These are phyloP conservation scores for Cavenderia fasciculata DNA, from an alignment of 78 protist species.

Conservation along the genomic window DNA sequence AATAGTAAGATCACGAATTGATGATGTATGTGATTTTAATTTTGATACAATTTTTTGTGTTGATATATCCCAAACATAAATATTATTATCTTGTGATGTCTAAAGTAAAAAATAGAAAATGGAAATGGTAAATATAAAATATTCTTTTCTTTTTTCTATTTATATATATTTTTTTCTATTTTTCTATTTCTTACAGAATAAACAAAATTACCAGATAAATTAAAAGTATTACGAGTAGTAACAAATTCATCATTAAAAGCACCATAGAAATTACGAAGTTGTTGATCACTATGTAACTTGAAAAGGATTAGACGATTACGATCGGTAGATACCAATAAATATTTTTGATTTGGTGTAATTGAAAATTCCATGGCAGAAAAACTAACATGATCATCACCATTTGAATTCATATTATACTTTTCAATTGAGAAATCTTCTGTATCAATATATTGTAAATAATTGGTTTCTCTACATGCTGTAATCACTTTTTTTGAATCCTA, in stretches of 20 bases:
- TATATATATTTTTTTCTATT: not conserved
- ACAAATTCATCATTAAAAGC: constrained; percentile 43
- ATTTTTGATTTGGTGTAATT: constrained; percentile 37
- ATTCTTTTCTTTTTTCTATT: not conserved
- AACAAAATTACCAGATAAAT: constrained; percentile 42
- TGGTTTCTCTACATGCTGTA: constrained; percentile 42
- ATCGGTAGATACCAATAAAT: constrained; percentile 72
- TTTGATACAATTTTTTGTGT: constrained; percentile 58
- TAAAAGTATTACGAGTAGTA: constrained; percentile 43
- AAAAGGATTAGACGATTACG: constrained; percentile 52
- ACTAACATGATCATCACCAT: constrained; percentile 79
- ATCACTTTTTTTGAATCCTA: constrained; percentile 29
- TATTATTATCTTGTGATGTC: constrained; percentile 71
- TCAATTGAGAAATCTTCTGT: not conserved
- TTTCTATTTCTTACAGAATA: constrained; percentile 40
- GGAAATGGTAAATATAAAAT: not conserved
- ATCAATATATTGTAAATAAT: constrained; percentile 48
- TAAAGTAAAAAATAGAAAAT: not conserved
- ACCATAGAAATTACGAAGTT: constrained; percentile 78
- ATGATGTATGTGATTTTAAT: constrained; percentile 22
- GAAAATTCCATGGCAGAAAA: constrained; percentile 77
- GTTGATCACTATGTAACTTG: constrained; percentile 15
- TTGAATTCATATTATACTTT: constrained; percentile 65
- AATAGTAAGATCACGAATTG: constrained; percentile 38
- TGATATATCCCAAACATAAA: constrained; percentile 73